phyloP scores from a whole-genome alignment of 805 yeast genomes.

The Cyberlindnera mycetangii region DNA sequence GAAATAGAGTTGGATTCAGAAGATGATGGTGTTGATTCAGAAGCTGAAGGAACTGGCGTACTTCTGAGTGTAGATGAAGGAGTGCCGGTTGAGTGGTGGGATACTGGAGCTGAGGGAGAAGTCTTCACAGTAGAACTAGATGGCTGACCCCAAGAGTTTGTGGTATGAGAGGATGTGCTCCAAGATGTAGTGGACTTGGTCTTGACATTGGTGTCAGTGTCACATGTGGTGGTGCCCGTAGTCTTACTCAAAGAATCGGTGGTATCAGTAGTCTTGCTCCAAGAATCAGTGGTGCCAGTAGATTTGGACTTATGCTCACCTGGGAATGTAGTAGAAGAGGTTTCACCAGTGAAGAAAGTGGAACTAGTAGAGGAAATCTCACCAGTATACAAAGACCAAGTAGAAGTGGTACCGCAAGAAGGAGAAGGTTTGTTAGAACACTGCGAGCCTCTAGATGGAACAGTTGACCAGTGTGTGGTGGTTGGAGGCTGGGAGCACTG shows the following conservation, averaged over 20 bases:
- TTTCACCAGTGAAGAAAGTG: constrained; percentile 22
- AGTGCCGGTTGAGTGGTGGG: neutral
- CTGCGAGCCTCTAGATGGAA: constrained; percentile 6
- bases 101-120: neutral
- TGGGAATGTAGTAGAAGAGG: constrained; percentile 16
- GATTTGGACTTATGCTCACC: constrained; percentile 3
- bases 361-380: constrained; percentile 13
- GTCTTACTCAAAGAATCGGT: too few species aligned
- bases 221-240: too few species aligned
- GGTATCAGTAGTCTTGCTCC: neutral
- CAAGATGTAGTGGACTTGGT: constrained; percentile 1
- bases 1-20: too few species aligned
- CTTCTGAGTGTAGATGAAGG: neutral
- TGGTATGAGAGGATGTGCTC: neutral
- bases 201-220: too few species aligned
- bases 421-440: constrained; percentile 3
- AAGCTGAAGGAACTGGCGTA: too few species aligned
- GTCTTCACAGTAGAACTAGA: too few species aligned
- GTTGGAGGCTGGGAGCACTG: constrained; percentile 11
- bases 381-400: neutral
- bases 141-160: too few species aligned
- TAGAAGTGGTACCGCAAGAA: neutral
- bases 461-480: constrained; percentile 6
- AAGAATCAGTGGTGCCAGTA: constrained; percentile 9
- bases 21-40: too few species aligned